Base-by-base conservation (phyloP, 768 basidiomycete genomes). In the Boletales sp. region DNA sequence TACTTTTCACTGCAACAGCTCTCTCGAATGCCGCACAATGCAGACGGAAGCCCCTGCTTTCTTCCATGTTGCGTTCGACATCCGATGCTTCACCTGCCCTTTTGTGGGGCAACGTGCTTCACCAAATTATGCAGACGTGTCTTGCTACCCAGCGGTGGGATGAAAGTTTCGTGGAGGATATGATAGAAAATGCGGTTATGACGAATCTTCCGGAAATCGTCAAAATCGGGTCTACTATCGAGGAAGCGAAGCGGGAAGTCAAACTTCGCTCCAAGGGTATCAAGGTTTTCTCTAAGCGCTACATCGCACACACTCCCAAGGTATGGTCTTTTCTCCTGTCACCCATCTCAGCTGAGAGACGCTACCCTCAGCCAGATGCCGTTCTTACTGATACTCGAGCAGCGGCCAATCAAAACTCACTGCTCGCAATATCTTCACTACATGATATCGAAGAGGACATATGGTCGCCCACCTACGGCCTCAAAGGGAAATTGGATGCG, bases 381-480 rank as follows among this genome's bases (percentile, higher is more conserved):
- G 64, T 79, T 32, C 74, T 97, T 8, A 78, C 77, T 5, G 84
- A 94, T 58, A 84, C 83, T 2, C 79, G 88, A 9, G 74, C 84
- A 14, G 59, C 60, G 0, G 67, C 72, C 2, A 69, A 75, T 14
- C 74, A 75, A 21, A 69, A 70, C 1, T 78, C 84, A 2, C 70
- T 79, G 10, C 75, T 97, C 0, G 87, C 90, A 0, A 83, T 99
- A 42, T 73, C 80, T 6, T 73, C 84, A 27, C 69, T 97, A 5
- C 79, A 91, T 53, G 94, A 93, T 50, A 78, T 95, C 37, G 97
- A 99, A 72, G 97, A 99, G 64, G 94, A 97, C 56, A 95, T 99
- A 55, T 97, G 91, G 88, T 94, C 92, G 1, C 95, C 97, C 0
- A 86, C 82, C 2, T 95, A 90, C 59, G 97, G 97, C 1, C 74